Conservation (phyloP, 331 rosid genomes). For the Malus hybrid region DNA sequence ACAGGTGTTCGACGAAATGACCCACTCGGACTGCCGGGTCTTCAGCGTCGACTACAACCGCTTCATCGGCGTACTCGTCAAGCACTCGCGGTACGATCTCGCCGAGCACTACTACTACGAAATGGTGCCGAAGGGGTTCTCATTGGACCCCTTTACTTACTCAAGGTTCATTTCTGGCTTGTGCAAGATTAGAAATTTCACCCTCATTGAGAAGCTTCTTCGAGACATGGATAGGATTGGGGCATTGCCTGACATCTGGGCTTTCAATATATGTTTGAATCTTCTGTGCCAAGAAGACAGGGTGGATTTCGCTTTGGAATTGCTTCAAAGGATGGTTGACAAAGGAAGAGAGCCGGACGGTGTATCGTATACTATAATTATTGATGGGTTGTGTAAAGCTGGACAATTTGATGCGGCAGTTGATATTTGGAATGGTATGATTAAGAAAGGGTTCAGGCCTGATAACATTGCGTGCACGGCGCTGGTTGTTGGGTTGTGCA, state of each 20-base stretch:
- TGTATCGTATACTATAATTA: constrained; percentile 59
- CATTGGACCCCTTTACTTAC: constrained; percentile 73
- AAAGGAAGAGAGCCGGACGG: constrained; percentile 65
- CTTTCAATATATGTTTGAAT: constrained; percentile 68
- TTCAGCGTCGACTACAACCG: constrained; percentile 83
- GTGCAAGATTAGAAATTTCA: constrained; percentile 40
- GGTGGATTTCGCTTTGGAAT: constrained; percentile 39
- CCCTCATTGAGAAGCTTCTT: constrained; percentile 51
- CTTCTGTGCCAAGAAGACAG: constrained; percentile 47
- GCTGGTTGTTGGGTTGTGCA: constrained; percentile 69
- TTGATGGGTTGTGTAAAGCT: constrained; percentile 66
- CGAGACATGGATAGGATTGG: constrained; percentile 59
- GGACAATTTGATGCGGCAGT: constrained; percentile 43
- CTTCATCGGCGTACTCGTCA: constrained; percentile 74
- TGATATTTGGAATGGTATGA: constrained; percentile 51
- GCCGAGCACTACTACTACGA: constrained; percentile 71
- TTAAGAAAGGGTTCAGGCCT: constrained; percentile 45
- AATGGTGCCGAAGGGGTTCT: constrained; percentile 68
- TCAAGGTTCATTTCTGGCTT: constrained; percentile 83
- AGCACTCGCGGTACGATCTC: constrained; percentile 59
- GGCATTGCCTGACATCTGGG: constrained; percentile 75
- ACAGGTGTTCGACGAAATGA: constrained; percentile 79
- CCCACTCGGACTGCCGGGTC: constrained; percentile 61
- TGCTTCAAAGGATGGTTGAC: constrained; percentile 43
- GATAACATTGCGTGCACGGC: constrained; percentile 60